A percentile compares a stretch with the other conserved stretches of the same genome.
These are phyloP conservation scores for Patellifolia procumbens DNA, from an alignment of 179 eudicot species.

Conservation along the genomic window DNA sequence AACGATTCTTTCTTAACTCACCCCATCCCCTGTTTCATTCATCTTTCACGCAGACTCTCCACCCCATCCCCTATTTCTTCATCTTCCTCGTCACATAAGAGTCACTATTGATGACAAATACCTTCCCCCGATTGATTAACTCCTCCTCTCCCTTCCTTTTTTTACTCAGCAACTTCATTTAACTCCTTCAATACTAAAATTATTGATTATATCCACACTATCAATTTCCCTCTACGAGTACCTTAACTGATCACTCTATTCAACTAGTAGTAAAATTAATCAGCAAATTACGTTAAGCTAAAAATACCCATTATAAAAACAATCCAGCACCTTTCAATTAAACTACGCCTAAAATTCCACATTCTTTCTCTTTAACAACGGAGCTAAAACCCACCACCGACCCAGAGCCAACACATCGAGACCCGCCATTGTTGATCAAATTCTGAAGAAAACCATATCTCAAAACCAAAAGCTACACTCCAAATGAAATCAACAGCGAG, in stretches of 20 bases:
- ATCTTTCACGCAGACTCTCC: no score
- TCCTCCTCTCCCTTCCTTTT: slow-evolving; percentile 66
- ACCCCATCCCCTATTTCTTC: no score
- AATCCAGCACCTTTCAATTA: slow-evolving; percentile 12
- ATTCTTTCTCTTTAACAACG: background rate
- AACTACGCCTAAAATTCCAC: slow-evolving; percentile 13
- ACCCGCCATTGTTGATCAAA: slow-evolving; percentile 31
- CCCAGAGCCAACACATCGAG: slow-evolving; percentile 25
- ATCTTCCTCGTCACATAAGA: no score
- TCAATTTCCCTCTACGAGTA: slow-evolving; percentile 19
- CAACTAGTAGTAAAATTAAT: background rate
- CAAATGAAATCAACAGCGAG: no score
- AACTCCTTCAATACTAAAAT: slow-evolving; percentile 12
- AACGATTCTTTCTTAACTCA: no score
- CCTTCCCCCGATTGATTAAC: slow-evolving; percentile 29
- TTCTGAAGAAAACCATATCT: slow-evolving; percentile 31
- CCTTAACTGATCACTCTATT: slow-evolving; percentile 10
- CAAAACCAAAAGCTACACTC: background rate
- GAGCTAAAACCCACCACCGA: slow-evolving; percentile 27
- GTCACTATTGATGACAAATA: slow-evolving; percentile 20
- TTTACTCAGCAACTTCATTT: slow-evolving; percentile 55
- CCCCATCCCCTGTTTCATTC: no score
- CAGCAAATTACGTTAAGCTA: slow-evolving; percentile 11
- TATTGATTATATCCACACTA: slow-evolving; percentile 9
- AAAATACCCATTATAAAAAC: background rate